A percentile compares a stretch with the other conserved stretches of the same genome.
These are phyloP conservation scores for Geotrichum candidum DNA, from an alignment of 1,139 yeast genomes.

Conservation along the genomic window DNA sequence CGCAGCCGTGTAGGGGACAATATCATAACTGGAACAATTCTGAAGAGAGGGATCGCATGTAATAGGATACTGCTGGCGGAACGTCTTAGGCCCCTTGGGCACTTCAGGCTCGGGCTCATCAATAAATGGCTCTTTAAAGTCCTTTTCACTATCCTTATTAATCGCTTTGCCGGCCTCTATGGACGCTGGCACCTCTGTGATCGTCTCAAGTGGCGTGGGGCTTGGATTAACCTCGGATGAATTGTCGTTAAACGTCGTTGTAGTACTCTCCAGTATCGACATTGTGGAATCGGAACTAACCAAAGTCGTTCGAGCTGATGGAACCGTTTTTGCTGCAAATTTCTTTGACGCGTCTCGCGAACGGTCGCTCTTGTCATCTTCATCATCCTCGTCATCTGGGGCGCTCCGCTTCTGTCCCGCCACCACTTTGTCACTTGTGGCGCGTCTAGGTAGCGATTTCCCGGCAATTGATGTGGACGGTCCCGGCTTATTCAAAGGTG, in stretches of 20 bases:
- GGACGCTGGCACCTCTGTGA: neutral
- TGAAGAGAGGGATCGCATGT: constrained; percentile 18
- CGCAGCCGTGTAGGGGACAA: constrained; percentile 41
- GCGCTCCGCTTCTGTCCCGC: constrained; percentile 6
- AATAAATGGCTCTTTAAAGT: constrained; percentile 1
- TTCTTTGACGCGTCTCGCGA: neutral
- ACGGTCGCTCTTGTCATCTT: neutral
- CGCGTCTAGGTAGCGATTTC: neutral
- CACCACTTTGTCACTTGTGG: constrained; percentile 5
- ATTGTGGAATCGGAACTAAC: neutral
- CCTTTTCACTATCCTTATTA: constrained; percentile 10
- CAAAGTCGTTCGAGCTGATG: neutral
- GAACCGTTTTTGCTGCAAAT: neutral
- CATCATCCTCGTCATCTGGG: neutral
- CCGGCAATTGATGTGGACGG: neutral
- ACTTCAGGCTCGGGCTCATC: neutral
- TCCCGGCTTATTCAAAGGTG: neutral
- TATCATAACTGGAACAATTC: constrained; percentile 33
- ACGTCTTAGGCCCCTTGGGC: constrained; percentile 13
- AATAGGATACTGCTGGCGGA: constrained; percentile 25
- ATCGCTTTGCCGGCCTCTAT: neutral
- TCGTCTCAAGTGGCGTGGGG: neutral
- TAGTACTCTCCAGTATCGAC: neutral
- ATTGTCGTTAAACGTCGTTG: constrained; percentile 11
- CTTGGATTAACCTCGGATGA: constrained; percentile 7